Percentiles rank a stretch among this genome's conserved stretches.
Evolutionary conservation across 2,329 filamentous ascomycete species (phyloP).

Genomic region (Pseudocercospora musae): DNA sequence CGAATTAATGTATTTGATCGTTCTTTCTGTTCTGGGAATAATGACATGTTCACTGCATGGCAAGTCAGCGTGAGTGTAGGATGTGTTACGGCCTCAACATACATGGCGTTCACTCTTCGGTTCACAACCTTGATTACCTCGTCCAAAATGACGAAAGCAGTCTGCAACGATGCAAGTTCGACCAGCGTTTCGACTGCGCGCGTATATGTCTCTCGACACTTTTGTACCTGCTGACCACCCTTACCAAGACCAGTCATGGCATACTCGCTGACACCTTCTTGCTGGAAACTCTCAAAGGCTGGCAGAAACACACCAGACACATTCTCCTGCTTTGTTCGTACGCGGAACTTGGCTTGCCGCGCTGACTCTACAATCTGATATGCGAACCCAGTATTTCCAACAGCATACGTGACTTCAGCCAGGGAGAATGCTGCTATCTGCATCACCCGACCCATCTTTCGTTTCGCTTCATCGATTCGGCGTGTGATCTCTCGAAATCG

Average conservation of each 20-base stretch:
- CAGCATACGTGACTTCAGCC: constrained; percentile 94
- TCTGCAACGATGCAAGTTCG: constrained; percentile 92
- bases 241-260: constrained; percentile 93
- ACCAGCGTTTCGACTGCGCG: constrained; percentile 93
- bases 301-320: constrained; percentile 94
- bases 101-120: constrained; percentile 95
- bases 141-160: constrained; percentile 94
- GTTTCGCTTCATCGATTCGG: constrained; percentile 97
- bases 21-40: constrained; percentile 96
- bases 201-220: constrained; percentile 92
- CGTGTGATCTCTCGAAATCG: constrained; percentile 76
- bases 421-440: constrained; percentile 97
- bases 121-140: constrained; percentile 99
- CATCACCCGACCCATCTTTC: constrained; percentile 99
- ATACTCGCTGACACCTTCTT: constrained; percentile 88
- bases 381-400: constrained; percentile 81
- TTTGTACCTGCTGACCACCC: constrained; percentile 94
- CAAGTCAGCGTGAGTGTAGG: constrained; percentile 19
- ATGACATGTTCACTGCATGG: constrained; percentile 78
- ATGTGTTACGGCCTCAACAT: constrained; percentile 33
- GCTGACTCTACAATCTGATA: constrained; percentile 98
- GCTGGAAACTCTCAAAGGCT: constrained; percentile 85
- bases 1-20: constrained; percentile 99
- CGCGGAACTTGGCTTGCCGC: constrained; percentile 85
- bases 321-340: constrained; percentile 96